These are phyloP conservation scores for Drechslerella stenobrocha DNA, from an alignment of 2,329 filamentous ascomycete species.

Conservation along the genomic window DNA sequence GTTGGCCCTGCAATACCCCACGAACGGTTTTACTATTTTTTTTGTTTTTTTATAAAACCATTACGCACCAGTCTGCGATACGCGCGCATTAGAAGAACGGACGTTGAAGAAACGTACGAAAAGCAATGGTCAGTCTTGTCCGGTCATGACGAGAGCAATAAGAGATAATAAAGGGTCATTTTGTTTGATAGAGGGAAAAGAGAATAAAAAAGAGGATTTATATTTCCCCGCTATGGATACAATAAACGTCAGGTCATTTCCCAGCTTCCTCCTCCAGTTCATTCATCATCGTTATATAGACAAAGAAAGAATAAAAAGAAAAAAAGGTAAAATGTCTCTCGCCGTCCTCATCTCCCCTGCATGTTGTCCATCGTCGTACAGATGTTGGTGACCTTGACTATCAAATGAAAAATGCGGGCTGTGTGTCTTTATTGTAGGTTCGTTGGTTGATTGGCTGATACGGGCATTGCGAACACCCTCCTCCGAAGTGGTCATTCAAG, in stretches of 20 bases:
- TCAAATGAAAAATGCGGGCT: conserved; percentile 1
- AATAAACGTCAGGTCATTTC: conserved; percentile 13
- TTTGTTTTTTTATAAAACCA: no score
- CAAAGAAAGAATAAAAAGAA: conserved; percentile 25
- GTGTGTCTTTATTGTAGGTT: not conserved
- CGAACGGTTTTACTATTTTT: no score
- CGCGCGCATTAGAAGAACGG: no score
- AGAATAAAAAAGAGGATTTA: conserved; percentile 7
- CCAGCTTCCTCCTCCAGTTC: conserved; percentile 13
- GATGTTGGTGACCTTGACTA: conserved; percentile 14
- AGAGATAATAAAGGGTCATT: not conserved
- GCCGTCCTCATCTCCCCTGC: conserved; percentile 4
- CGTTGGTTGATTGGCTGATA: no score
- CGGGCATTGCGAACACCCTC: not conserved
- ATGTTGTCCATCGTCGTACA: not conserved
- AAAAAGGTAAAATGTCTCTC: conserved; percentile 15
- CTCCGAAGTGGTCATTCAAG: conserved; percentile 10
- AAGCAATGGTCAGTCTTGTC: not conserved
- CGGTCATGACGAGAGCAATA: not conserved
- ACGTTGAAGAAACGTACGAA: conserved; percentile 5
- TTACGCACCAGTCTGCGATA: no score
- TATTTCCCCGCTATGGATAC: conserved; percentile 1
- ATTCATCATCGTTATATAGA: conserved; percentile 27
- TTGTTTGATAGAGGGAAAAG: conserved; percentile 6
- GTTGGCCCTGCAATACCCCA: no score